These are phyloP conservation scores for Thecamonas trahens DNA, from an alignment of 78 protist genomes.

Conservation along the genomic window DNA sequence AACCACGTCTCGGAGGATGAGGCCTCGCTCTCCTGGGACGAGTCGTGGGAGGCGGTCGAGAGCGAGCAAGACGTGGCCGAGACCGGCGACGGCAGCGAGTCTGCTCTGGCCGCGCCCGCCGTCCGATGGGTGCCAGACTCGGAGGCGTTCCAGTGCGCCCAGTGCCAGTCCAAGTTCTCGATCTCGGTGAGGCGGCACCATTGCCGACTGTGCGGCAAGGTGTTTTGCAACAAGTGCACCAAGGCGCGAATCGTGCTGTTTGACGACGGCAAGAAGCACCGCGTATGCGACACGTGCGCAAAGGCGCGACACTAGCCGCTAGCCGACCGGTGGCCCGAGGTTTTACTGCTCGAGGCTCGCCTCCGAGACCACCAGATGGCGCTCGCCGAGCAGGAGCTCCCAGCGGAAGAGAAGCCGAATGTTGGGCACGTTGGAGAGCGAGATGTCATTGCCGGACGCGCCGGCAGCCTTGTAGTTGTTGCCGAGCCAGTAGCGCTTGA, in stretches of 20 bases:
- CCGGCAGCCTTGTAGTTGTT: constrained; percentile 31
- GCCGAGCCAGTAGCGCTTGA: constrained; percentile 75
- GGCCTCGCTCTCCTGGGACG: too few relatives aligned
- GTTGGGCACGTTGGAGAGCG: constrained; percentile 72
- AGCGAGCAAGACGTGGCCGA: too few relatives aligned
- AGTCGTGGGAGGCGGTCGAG: too few relatives aligned
- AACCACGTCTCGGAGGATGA: too few relatives aligned
- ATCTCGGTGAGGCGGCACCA: not conserved
- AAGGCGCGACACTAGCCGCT: too few relatives aligned
- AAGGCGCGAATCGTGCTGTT: not conserved
- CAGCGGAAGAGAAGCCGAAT: constrained; percentile 68
- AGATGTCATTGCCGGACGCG: constrained; percentile 33
- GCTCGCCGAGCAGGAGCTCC: constrained; percentile 66
- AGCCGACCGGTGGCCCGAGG: too few relatives aligned
- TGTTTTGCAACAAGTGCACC: not conserved
- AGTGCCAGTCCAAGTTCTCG: not conserved
- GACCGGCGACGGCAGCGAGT: too few relatives aligned
- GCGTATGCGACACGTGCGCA: not conserved
- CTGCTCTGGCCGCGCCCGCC: not conserved
- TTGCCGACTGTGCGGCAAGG: not conserved
- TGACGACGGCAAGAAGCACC: not conserved
- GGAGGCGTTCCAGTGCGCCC: not conserved
- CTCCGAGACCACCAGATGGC: not conserved
- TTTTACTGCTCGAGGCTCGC: too few relatives aligned
- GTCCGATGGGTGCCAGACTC: not conserved